These are phyloP conservation scores for Hypoxylon rickii DNA, from an alignment of 495 filamentous ascomycete genomes.

Conservation along the genomic window DNA sequence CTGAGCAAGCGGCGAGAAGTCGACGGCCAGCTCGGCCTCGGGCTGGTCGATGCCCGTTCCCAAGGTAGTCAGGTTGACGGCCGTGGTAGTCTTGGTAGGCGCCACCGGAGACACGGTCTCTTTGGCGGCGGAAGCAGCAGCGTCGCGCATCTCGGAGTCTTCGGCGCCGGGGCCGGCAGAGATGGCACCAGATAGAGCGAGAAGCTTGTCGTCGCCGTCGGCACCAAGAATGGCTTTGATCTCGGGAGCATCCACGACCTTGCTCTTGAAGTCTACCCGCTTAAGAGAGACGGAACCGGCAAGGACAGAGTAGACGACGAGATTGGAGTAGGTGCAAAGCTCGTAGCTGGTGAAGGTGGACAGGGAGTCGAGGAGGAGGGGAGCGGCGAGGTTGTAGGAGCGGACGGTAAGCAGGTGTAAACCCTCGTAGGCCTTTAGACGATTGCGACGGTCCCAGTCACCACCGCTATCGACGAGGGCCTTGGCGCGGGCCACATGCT, in stretches of 20 bases:
- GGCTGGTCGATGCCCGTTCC: conserved; percentile 68
- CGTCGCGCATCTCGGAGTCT: conserved; percentile 79
- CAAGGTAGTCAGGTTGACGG: conserved; percentile 82
- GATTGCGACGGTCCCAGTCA: conserved; percentile 97
- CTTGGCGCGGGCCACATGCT: conserved; percentile 88
- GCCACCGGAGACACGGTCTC: conserved; percentile 48
- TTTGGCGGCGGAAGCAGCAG: conserved; percentile 29
- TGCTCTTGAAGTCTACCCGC: conserved; percentile 97
- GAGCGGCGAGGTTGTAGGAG: conserved; percentile 86
- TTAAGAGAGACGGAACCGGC: conserved; percentile 93
- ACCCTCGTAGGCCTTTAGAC: conserved; percentile 97
- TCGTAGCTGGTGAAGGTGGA: conserved; percentile 99
- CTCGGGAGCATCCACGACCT: conserved; percentile 96
- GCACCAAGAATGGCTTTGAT: conserved; percentile 91
- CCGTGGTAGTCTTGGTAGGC: conserved; percentile 63
- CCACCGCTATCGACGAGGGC: conserved; percentile 89
- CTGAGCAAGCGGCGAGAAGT: conserved; percentile 79
- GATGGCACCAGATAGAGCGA: conserved; percentile 74
- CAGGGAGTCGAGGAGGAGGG: conserved; percentile 90
- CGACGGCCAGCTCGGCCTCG: conserved; percentile 77
- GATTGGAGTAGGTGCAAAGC: conserved; percentile 89
- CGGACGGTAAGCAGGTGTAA: conserved; percentile 89
- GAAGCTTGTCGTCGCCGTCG: conserved; percentile 80
- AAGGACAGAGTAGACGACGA: conserved; percentile 94
- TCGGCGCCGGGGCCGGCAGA: conserved; percentile 77